These are phyloP conservation scores for Ceratocystis destructans DNA, from an alignment of 2,329 filamentous ascomycete species.

Conservation along the genomic window DNA sequence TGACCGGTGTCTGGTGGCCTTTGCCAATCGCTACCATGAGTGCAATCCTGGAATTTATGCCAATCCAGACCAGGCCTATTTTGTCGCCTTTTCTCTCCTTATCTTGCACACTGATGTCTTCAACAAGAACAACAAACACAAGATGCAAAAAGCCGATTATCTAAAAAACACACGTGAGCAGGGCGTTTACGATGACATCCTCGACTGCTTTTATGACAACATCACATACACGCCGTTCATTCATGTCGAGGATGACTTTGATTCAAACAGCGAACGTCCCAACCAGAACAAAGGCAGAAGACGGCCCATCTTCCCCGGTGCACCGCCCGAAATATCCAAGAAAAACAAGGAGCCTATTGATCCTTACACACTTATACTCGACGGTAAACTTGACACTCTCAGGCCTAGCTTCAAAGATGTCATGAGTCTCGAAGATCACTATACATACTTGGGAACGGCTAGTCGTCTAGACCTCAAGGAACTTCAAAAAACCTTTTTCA, in stretches of 20 bases:
- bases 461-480: conserved; percentile 64
- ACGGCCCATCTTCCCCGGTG: conserved; percentile 51
- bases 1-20: conserved; percentile 82
- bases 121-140: conserved; percentile 99
- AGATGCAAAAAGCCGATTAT: conserved; percentile 95
- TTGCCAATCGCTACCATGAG: conserved; percentile 93
- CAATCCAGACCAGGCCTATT: conserved; percentile 88
- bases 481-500: conserved; percentile 78
- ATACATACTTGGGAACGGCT: conserved; percentile 69
- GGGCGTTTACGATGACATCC: conserved; percentile 81
- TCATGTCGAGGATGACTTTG: conserved; percentile 83
- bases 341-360: conserved; percentile 74
- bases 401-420: conserved; percentile 82
- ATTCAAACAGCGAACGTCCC: conserved; percentile 61
- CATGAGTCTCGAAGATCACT: conserved; percentile 83
- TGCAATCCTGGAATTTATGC: conserved; percentile 95
- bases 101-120: conserved; percentile 98
- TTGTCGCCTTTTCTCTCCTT: conserved; percentile 90
- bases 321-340: conserved; percentile 36
- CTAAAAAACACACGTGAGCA: conserved; percentile 88
- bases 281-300: conserved; percentile 61
- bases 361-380: conserved; percentile 86
- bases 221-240: conserved; percentile 98
- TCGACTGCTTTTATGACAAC: conserved; percentile 97
- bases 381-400: conserved; percentile 69